Conservation (phyloP, 495 filamentous ascomycete genomes). For the Neurospora sp. region DNA sequence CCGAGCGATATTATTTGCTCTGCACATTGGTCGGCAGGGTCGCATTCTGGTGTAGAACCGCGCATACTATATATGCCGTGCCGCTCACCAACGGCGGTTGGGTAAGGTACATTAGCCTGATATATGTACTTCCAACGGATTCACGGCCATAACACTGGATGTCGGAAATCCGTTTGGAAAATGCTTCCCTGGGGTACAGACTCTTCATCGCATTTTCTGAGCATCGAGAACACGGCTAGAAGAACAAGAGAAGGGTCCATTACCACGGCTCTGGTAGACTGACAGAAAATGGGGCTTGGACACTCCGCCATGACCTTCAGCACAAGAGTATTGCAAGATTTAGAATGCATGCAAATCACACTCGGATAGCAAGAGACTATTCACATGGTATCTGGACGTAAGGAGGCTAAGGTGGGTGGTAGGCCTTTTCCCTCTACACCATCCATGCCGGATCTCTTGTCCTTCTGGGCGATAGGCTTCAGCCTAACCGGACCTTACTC, state of each 20-base stretch:
- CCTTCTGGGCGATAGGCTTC: not conserved
- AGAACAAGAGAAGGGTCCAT: not conserved
- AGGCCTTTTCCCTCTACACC: not conserved
- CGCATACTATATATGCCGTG: not conserved
- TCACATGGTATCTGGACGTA: not conserved
- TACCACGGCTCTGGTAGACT: not conserved
- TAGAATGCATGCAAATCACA: no score
- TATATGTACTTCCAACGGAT: not conserved
- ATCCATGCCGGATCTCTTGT: not conserved
- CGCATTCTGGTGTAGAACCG: not conserved
- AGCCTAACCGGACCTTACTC: not conserved
- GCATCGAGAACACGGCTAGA: not conserved
- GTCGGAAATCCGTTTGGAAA: not conserved
- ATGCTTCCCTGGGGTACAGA: accelerated
- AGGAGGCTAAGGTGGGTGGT: not conserved
- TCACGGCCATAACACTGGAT: not conserved
- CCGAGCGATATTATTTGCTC: not conserved
- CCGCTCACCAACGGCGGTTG: not conserved
- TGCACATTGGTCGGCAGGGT: not conserved
- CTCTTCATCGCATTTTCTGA: not conserved
- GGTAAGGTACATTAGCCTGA: not conserved
- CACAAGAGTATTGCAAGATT: not conserved
- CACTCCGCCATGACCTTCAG: not conserved
- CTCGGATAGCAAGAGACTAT: not conserved
- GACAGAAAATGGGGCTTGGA: not conserved